Evolutionary conservation across 1,284 basidiomycete species (phyloP), one percentile per base, ranked within the genome.

Genomic region (Termitomyces sp.): DNA sequence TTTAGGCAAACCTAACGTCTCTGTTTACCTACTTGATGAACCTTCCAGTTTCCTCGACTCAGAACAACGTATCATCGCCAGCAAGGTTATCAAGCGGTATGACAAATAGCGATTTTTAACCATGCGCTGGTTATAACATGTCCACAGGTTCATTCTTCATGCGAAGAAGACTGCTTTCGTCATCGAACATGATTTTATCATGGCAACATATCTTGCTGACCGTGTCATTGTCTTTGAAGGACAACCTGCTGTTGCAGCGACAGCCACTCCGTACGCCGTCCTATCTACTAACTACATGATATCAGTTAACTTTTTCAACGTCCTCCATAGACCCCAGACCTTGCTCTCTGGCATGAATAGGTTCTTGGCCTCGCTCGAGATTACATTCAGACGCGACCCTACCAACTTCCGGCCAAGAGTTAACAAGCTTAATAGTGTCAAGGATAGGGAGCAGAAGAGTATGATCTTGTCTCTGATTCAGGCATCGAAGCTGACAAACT

Each of bases 101-200:
- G 77, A 62, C 13, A 30, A 44, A 19, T 48, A 6, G 2, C 6
- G 36, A 19, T 30, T n/a, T 36, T 8, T 51, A 21, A 13, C 26
- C 28, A 12, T 43, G 43, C 28, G 19, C 50, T 24, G 19, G 42
- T 12, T 21, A 26, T 21, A 30, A 17, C n/a, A 6, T 36, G 21
- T 19, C 55, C 46, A n/a, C 57, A 88, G 86, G 55, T 97, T 95
- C 72, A 90, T 98, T 66, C 84, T 98, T 45, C 88, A 94, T 64
- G 83, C 92, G 13, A 96, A 97, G 79, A 94, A 95, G 75, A 97
- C 94, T 0, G 95, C 95, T 0, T 97, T 98, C 70, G 82, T 98
- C 64, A 96, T 97, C 66, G 94, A 97, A 80, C 94, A 97, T 83
- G 94, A 98, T 77, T 97, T 97, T 73, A 93, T 94, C 75, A 92